phyloP scores from a whole-genome alignment of 1,139 yeast species.

The Scheffersomyces illinoinensis region DNA sequence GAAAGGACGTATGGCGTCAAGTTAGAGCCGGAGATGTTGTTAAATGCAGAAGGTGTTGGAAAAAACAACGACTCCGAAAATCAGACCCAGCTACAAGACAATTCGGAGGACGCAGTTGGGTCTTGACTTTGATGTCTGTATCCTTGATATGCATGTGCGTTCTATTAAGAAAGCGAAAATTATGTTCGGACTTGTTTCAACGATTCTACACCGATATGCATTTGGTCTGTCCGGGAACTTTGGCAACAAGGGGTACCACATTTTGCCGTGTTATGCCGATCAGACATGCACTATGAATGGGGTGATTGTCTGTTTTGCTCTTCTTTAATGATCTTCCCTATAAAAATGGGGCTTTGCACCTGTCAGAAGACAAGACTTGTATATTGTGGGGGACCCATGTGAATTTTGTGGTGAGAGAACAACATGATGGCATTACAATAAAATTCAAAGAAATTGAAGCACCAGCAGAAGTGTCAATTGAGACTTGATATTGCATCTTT shows the following conservation, averaged over 20 bases:
- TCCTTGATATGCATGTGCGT: neutral
- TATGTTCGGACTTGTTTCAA: neutral
- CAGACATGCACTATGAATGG: neutral
- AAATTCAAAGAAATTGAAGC: no score
- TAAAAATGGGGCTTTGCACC: neutral
- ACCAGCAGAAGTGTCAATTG: no score
- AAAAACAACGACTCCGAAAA: neutral
- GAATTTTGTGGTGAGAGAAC: neutral
- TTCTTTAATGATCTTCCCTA: neutral
- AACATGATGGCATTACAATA: neutral
- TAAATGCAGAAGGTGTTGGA: neutral
- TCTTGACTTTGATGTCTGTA: neutral
- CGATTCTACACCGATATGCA: neutral
- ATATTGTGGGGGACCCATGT: neutral
- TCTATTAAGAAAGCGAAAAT: no score
- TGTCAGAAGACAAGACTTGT: neutral
- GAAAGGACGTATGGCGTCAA: constrained; percentile 24
- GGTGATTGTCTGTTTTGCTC: neutral
- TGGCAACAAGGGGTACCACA: no score
- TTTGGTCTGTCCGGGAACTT: no score
- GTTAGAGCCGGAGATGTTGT: neutral
- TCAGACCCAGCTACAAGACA: neutral
- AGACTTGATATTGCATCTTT: neutral
- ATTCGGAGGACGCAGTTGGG: neutral
- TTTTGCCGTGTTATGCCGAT: neutral